Percentiles rank a stretch among this genome's conserved stretches.
phyloP scores from a whole-genome alignment of 2,329 filamentous ascomycete species.

The Cordyceps pruinosa region DNA sequence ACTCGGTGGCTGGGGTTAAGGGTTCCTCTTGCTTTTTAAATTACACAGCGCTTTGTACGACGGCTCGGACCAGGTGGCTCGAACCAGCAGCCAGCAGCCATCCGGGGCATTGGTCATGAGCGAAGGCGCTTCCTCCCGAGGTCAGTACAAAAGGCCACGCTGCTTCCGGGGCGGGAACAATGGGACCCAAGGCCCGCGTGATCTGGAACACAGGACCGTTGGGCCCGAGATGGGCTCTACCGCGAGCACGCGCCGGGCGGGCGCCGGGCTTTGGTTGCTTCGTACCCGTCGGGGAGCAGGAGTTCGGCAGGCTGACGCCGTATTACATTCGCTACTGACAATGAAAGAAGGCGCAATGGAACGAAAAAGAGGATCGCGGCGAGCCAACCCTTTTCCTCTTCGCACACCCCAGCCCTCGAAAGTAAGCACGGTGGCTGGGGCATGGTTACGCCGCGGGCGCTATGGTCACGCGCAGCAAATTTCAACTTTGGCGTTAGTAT shows the following conservation, averaged over 20 bases:
- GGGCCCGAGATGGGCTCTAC: not conserved
- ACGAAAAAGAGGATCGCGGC: not conserved
- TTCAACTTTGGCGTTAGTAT: not conserved
- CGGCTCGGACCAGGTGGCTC: not conserved
- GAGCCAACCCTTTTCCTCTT: too few relatives aligned
- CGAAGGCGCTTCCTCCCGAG: not conserved
- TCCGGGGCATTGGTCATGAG: not conserved
- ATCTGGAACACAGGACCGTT: conserved; percentile 3
- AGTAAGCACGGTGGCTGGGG: not conserved
- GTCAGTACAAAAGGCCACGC: not conserved
- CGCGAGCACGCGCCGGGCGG: not conserved
- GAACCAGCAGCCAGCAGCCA: not conserved
- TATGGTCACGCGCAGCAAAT: conserved; percentile 4
- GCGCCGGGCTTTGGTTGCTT: too few relatives aligned
- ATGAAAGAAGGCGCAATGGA: too few relatives aligned
- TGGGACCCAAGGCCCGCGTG: not conserved
- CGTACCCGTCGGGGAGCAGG: too few relatives aligned
- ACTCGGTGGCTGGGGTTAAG: not conserved
- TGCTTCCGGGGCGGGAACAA: not conserved
- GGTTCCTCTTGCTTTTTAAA: not conserved
- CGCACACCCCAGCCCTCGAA: not conserved
- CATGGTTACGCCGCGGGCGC: not conserved
- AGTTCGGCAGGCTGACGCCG: not conserved
- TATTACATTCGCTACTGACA: not conserved
- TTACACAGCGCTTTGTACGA: not conserved